Conservation (phyloP, 1,139 yeast species). For the Trichomonascaceae sp. region DNA sequence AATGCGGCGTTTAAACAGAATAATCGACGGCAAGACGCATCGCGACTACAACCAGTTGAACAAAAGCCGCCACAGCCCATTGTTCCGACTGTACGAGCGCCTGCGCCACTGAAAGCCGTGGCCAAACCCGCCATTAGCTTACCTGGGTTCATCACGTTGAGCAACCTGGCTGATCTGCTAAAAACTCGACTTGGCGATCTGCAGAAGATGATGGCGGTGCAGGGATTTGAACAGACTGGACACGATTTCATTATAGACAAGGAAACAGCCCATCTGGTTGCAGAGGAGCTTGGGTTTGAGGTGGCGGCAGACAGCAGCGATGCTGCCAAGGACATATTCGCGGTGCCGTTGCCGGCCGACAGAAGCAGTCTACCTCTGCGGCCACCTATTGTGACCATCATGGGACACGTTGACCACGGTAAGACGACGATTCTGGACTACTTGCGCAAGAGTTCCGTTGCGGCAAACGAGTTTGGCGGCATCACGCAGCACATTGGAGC, state of each 20-base stretch:
- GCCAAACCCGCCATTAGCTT: constrained; percentile 30
- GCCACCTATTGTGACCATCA: constrained; percentile 91
- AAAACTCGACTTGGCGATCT: constrained; percentile 51
- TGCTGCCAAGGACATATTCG: constrained; percentile 45
- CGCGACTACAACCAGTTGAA: too few relatives aligned
- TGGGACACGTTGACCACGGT: constrained; percentile 99
- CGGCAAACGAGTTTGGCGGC: constrained; percentile 83
- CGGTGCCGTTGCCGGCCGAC: constrained; percentile 29
- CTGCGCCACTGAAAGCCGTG: not conserved
- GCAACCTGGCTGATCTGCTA: constrained; percentile 63
- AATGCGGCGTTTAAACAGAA: too few relatives aligned
- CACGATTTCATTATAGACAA: constrained; percentile 73
- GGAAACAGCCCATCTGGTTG: constrained; percentile 75
- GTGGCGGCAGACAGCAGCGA: constrained; percentile 42
- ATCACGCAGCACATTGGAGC: constrained; percentile 98
- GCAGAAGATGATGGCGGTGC: constrained; percentile 40
- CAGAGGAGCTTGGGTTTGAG: constrained; percentile 78
- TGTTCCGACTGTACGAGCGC: not conserved
- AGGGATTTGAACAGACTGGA: constrained; percentile 68
- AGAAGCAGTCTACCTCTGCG: constrained; percentile 37
- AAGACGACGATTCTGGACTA: constrained; percentile 87
- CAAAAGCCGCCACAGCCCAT: not conserved
- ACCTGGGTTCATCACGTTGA: constrained; percentile 63
- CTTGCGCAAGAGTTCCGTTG: constrained; percentile 72
- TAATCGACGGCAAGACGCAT: too few relatives aligned